Conservation (phyloP, 495 filamentous ascomycete species). For the Penicillium macrosclerotiorum region DNA sequence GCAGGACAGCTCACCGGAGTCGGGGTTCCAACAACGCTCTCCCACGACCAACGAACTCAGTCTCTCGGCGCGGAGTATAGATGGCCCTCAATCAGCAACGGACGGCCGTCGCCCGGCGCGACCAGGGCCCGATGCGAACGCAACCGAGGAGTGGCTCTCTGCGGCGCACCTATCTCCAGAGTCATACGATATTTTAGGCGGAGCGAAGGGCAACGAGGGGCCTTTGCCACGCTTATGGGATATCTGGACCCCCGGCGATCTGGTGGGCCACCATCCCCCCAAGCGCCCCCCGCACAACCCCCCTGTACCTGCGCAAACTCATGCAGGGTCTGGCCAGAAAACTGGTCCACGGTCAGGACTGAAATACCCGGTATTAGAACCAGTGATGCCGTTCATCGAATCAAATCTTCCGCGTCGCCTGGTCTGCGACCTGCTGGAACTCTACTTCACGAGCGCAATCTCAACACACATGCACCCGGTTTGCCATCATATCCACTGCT, state of each 20-base stretch:
- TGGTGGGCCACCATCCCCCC: conserved; percentile 18
- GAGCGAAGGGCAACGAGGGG: conserved; percentile 24
- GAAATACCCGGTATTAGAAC: conserved; percentile 83
- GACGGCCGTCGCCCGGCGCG: conserved; percentile 19
- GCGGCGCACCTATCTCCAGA: conserved; percentile 39
- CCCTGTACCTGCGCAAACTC: conserved; percentile 8
- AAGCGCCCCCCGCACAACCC: conserved; percentile 7
- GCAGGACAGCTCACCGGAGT: conserved; percentile 29
- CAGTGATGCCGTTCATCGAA: conserved; percentile 74
- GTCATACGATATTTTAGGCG: conserved; percentile 34
- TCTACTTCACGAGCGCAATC: conserved; percentile 85
- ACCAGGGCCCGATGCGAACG: conserved; percentile 18
- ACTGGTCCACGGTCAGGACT: conserved; percentile 32
- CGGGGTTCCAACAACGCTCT: conserved; percentile 29
- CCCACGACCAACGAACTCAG: conserved; percentile 35
- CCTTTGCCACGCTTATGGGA: conserved; percentile 37
- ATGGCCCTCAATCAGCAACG: conserved; percentile 26
- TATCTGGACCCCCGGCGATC: conserved; percentile 36
- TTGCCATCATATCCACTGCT: conserved; percentile 89
- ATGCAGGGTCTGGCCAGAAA: conserved; percentile 12
- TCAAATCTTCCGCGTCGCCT: conserved; percentile 70
- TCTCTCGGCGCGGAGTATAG: conserved; percentile 33
- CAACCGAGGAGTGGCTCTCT: conserved; percentile 43
- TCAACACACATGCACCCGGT: conserved; percentile 83
- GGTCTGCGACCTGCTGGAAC: conserved; percentile 80